These are phyloP conservation scores for Nannizziopsis arthrosporioides DNA, from an alignment of 2,329 filamentous ascomycete genomes.

Conservation along the genomic window DNA sequence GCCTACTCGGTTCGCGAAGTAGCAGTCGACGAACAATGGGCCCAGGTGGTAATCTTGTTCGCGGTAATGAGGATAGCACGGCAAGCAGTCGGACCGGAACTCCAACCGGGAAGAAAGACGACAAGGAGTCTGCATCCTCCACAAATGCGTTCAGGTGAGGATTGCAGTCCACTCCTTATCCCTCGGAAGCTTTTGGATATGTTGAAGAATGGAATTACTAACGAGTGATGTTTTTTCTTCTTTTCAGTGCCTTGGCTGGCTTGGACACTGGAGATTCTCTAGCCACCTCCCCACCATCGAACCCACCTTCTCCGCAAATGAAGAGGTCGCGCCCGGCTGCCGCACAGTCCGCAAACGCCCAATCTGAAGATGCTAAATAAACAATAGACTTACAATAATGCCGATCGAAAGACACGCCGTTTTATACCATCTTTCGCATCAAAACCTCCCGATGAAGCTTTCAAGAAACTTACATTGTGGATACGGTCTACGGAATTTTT, in stretches of 20 bases:
- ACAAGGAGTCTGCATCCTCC: conserved; percentile 53
- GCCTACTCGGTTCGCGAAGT: conserved; percentile 78
- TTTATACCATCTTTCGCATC: background rate
- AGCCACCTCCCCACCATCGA: conserved; percentile 38
- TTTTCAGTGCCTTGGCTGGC: conserved; percentile 35
- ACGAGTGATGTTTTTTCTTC: conserved; percentile 11
- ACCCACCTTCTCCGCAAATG: conserved; percentile 35
- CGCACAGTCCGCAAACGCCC: conserved; percentile 24
- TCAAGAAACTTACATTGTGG: background rate
- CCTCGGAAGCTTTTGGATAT: conserved; percentile 17
- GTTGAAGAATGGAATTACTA: conserved; percentile 9
- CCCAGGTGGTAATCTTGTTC: conserved; percentile 59
- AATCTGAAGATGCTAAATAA: conserved; percentile 7
- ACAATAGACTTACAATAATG: background rate
- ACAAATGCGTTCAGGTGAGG: conserved; percentile 90
- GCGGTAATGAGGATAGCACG: conserved; percentile 71
- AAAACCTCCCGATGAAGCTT: background rate
- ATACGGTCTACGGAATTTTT: conserved; percentile 1
- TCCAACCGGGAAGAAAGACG: conserved; percentile 51
- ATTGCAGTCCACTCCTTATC: conserved; percentile 10
- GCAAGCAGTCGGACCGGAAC: conserved; percentile 83
- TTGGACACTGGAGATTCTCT: conserved; percentile 38
- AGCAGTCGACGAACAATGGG: conserved; percentile 65
- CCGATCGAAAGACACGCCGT: background rate
- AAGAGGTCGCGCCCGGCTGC: conserved; percentile 37